Base-by-base conservation (phyloP, 441 rosid species). In the Bruguiera hainesii region DNA sequence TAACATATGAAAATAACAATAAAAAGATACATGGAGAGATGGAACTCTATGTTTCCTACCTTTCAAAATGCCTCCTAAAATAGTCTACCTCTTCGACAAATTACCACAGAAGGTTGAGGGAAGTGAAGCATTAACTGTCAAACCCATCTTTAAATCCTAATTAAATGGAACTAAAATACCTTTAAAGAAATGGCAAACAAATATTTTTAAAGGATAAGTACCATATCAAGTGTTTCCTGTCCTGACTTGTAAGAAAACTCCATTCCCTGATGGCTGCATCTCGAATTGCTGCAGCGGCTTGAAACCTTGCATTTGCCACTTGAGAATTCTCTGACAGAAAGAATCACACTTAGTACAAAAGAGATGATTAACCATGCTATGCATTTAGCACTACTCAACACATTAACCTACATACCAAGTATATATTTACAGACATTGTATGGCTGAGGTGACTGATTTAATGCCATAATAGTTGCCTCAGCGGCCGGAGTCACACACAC, bases 231-330 rank as follows among this genome's bases (percentile, higher is more conserved):
- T 84, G 84, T 76, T 80, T 89, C 78, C 82, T 87, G 67, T 90
- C 97, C 67, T 90, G 93, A 68, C 66, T 68, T 21, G 91, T 56
- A 56, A 95, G 97, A 69, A 85, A 85, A 76, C 87, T 70, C 99
- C 99, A 95, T 77, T 95, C 99, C 81, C 98, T 85, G 50, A 90
- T 81, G 60, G 99, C 97, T 64, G 99, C 97, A 77, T 92, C 96
- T 26, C 88, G 93, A 73, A 95, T 87, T 57, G 95, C 97, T 56
- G 93, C 93, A 73, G 96, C 97, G 31, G 98, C 97, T 82, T 95
- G 97, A 82, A 95, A 92, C 79, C 97, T 90, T 61, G 99, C 99
- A 73, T 77, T 84, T 73, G 97, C 85, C 65, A 95, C 83, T 82
- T 86, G 96, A 76, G 99, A 92, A 78, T 95, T 90, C 73, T 90